Percentiles rank a stretch among this genome's conserved stretches.
These are phyloP conservation scores for Cephaloascus albidus DNA, from an alignment of 805 yeast species.

Conservation along the genomic window DNA sequence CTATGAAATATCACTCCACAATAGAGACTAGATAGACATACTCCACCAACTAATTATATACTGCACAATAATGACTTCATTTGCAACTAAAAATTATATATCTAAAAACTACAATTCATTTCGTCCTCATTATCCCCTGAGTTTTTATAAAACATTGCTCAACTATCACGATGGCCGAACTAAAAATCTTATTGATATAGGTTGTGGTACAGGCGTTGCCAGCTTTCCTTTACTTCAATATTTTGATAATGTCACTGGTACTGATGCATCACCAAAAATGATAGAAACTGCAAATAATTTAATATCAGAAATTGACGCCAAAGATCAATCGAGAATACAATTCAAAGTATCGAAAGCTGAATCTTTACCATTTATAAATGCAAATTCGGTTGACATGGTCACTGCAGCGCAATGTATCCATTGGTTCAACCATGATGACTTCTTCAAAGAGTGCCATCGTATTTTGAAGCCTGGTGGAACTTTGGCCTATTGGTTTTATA, in stretches of 20 bases:
- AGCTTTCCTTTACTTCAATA: constrained; percentile 31
- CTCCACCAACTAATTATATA: too few species aligned
- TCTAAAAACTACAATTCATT: background rate
- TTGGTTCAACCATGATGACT: constrained; percentile 29
- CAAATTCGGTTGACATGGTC: constrained; percentile 21
- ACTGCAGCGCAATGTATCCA: constrained; percentile 34
- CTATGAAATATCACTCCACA: too few species aligned
- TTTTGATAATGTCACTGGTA: constrained; percentile 28
- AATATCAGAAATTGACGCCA: constrained; percentile 12
- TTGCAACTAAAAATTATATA: background rate
- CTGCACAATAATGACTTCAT: background rate
- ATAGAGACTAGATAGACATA: too few species aligned
- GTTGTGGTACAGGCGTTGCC: constrained; percentile 49
- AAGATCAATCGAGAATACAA: constrained; percentile 14
- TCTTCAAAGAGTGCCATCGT: constrained; percentile 20
- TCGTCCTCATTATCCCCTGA: background rate
- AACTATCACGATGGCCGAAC: constrained; percentile 1
- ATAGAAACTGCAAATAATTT: constrained; percentile 26
- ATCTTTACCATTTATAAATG: constrained; percentile 8
- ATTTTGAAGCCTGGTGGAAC: constrained; percentile 30
- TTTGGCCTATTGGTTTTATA: constrained; percentile 31
- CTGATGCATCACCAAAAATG: constrained; percentile 41
- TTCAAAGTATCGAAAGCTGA: constrained; percentile 25
- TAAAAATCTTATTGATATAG: constrained; percentile 27
- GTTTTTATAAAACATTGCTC: background rate